phyloP scores from a whole-genome alignment of 1,284 basidiomycete species.

The Kalmanozyma brasiliensis region DNA sequence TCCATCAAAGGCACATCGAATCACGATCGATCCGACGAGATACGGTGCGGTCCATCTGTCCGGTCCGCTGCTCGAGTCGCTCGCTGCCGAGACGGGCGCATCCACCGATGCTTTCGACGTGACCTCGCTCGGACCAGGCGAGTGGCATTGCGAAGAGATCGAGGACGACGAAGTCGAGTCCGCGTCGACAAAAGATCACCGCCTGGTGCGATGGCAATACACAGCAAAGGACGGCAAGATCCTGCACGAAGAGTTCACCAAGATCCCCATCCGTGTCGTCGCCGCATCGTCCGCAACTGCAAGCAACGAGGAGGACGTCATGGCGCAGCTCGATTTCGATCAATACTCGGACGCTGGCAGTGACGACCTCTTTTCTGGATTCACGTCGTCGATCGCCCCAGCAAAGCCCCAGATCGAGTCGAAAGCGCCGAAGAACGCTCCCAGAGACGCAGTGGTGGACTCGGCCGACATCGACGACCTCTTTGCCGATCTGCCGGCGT shows the following conservation, averaged over 20 bases:
- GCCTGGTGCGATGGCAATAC: slow-evolving; percentile 45
- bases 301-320: slow-evolving; percentile 16
- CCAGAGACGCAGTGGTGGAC: slow-evolving; percentile 2
- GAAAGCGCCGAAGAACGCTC: neutral
- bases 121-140: slow-evolving; percentile 20
- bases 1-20: slow-evolving; percentile 42
- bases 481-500: slow-evolving; percentile 9
- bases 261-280: slow-evolving; percentile 31
- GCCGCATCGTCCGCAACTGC: neutral
- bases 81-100: slow-evolving; percentile 14
- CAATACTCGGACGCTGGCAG: slow-evolving; percentile 33
- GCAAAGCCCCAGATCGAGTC: slow-evolving; percentile 8
- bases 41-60: slow-evolving; percentile 60
- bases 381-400: slow-evolving; percentile 15
- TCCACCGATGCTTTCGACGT: slow-evolving; percentile 20
- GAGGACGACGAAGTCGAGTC: slow-evolving; percentile 18
- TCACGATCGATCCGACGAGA: slow-evolving; percentile 63
- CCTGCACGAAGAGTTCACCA: slow-evolving; percentile 46
- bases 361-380: slow-evolving; percentile 42
- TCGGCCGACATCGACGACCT: slow-evolving; percentile 38
- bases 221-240: slow-evolving; percentile 39
- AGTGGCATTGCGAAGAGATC: slow-evolving; percentile 43
- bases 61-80: slow-evolving; percentile 46
- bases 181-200: slow-evolving; percentile 3
- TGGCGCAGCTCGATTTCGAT: slow-evolving; percentile 39